Base-by-base conservation (phyloP, 2,329 filamentous ascomycete genomes). In the Orbilia ellipsospora region DNA sequence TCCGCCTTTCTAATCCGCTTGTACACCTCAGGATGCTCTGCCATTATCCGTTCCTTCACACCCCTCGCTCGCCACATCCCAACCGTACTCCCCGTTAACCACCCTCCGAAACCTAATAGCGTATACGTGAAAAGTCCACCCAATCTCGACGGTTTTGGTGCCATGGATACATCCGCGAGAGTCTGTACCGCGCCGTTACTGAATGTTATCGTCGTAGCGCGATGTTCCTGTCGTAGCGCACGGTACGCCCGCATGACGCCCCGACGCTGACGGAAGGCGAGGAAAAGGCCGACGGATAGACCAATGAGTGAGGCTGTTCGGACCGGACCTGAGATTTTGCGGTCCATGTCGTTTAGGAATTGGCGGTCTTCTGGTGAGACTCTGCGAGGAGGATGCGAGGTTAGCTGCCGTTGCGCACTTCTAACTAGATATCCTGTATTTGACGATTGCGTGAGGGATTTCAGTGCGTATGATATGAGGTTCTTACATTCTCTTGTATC, bases 251-350 rank as follows among this genome's bases (percentile, higher is more conserved):
- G 6, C 45, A 45, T 26, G 8, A 57, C 13, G 10, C 20, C 16
- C 10, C 52, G 51, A 7, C 67, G 45, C 42, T 60, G 59, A 15
- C 67, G 67, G 52, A 60, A 36, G 2, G 42, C 48, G 13, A 72
- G 15, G 28, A 59, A 7, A 4, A 45, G n/a, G 10, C 67, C 66
- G 5, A 59, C n/a, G 4, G n/a, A 23, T 13, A 63, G 50, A 16
- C 57, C 66, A 7, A 31, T 18, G 60, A 4, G 5, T 20, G 40
- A 15, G 13, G 13, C 45, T 40, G 44, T 31, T 18, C 10, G 15
- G 45, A 63, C 8, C 16, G 36, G 28, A 13, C 31, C 20, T 28
- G 31, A 48, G 6, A 18, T n/a, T 48, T n/a, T 42, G 26, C 48
- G 6, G 13, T 36, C 31, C 31, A 26, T 60, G 0, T 28, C 13